Base-by-base conservation (phyloP, 176 grass and related monocot genomes). In the Bothriochloa decipiens region DNA sequence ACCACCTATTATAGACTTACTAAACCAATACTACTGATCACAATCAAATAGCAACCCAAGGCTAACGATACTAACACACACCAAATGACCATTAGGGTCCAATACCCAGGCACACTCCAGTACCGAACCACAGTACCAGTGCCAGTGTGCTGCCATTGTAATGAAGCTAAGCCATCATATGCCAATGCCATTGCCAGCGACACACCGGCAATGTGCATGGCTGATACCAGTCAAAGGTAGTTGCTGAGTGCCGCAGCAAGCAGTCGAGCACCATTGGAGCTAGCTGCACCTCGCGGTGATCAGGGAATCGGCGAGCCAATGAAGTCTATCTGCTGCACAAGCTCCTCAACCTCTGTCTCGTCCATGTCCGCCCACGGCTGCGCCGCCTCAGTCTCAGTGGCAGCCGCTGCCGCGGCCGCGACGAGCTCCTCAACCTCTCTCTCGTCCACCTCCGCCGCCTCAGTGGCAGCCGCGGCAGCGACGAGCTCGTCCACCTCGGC, bases 361-460 rank as follows among this genome's bases (percentile, higher is more conserved):
- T 65, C 82, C 63, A 89, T 64, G 63, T 29, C 87, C 25, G 66
- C 75, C 87, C 87, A 85, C 13, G 77, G 64, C 6, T 63, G 64
- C 8, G 16, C 8, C 8, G 52, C 65, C 22, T 20, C 49, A 8
- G 29, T 27, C 22, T 20, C 49, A 8, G 29, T 27, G 13, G 76
- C 62, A 1, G 58, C 75, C 23, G 64, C n/a, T 11, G 79, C 52
- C 8, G 64, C 29, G 15, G 79, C 52, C 8, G 40, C 64, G 52
- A 71, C 72, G 13, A 89, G 82, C 40, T 92, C 71, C 33, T 92
- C 76, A 26, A 90, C 74, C 50, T 90, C 87, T 73, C 61, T 81
- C 26, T 72, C 76, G 25, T 66, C 83, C 64, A 89, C 57, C 71
- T 33, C 88, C 26, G 67, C 16, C 49, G 49, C 49, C 16, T 52